Conservation (phyloP, 352 stramenopile genomes). For the Globisporangium rhizosaccharum region DNA sequence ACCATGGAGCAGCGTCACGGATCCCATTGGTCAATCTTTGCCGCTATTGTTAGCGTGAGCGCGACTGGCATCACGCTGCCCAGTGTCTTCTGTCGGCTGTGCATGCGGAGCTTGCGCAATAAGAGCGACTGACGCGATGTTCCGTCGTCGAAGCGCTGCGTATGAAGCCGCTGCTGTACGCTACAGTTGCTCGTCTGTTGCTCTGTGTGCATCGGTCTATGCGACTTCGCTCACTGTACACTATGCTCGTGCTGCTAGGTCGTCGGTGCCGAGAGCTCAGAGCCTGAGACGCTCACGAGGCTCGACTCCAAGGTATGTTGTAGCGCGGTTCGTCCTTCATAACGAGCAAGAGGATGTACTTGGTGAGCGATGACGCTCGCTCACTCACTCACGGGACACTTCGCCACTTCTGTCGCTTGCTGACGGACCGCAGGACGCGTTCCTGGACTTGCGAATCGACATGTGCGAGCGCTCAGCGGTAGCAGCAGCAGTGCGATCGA, state of each 20-base stretch:
- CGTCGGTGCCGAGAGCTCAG: not conserved
- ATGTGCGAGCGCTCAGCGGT: slow-evolving; percentile 10
- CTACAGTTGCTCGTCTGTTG: not conserved
- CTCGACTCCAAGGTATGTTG: slow-evolving; percentile 8
- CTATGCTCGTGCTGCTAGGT: not conserved
- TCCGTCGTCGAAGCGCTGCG: not conserved
- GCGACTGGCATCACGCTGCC: no score
- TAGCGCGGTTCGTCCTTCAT: not conserved
- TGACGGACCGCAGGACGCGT: slow-evolving; percentile 12
- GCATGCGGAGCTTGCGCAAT: no score
- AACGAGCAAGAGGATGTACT: not conserved
- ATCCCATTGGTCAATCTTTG: no score
- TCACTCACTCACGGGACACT: not conserved
- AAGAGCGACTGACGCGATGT: not conserved
- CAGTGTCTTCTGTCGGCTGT: no score
- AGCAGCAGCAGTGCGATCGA: not conserved
- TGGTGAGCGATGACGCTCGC: not conserved
- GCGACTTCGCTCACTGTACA: not conserved
- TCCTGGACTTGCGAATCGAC: slow-evolving; percentile 31
- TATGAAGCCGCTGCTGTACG: no score
- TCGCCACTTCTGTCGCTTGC: not conserved
- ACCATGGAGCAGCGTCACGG: no score
- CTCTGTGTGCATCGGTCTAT: not conserved
- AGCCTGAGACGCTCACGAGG: slow-evolving; percentile 5
- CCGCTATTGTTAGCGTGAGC: not conserved